Conservation (phyloP, 2,329 filamentous ascomycete genomes). For the Colletotrichum caudatum region DNA sequence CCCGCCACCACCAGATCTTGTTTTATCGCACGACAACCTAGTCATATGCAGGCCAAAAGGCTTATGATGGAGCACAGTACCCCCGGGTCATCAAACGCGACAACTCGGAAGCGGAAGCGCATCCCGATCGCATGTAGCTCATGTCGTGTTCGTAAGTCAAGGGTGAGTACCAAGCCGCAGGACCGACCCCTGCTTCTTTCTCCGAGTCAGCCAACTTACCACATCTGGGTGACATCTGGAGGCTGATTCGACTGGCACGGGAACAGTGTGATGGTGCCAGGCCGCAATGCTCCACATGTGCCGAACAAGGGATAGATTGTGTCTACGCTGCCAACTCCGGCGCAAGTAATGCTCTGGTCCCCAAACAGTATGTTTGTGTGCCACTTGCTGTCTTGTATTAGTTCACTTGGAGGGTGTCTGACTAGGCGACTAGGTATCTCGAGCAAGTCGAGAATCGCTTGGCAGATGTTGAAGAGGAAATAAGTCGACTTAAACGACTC, state of each 20-base stretch:
- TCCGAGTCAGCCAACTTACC: neutral
- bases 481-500: slow-evolving; percentile 40
- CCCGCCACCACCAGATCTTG: slow-evolving; percentile 17
- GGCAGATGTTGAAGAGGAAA: slow-evolving; percentile 41
- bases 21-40: neutral
- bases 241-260: neutral
- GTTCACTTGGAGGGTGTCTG: neutral
- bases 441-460: slow-evolving; percentile 43
- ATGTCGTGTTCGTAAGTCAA: slow-evolving; percentile 45
- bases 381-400: too few relatives aligned
- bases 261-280: slow-evolving; percentile 44
- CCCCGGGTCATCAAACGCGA: slow-evolving; percentile 10
- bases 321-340: slow-evolving; percentile 42
- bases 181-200: neutral
- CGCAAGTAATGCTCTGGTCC: slow-evolving; percentile 31
- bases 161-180: slow-evolving; percentile 29
- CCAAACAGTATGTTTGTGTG: slow-evolving; percentile 29
- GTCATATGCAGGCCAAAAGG: neutral
- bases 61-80: slow-evolving; percentile 28
- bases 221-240: neutral
- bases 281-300: slow-evolving; percentile 43
- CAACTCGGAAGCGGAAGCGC: slow-evolving; percentile 40
- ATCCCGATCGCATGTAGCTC: slow-evolving; percentile 45
- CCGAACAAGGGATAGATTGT: slow-evolving; percentile 42
- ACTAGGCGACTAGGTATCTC: slow-evolving; percentile 32